Evolutionary conservation across 2,329 filamentous ascomycete species (phyloP), one percentile per base, ranked within the genome.

Genomic region (Colletotrichum tofieldiae): DNA sequence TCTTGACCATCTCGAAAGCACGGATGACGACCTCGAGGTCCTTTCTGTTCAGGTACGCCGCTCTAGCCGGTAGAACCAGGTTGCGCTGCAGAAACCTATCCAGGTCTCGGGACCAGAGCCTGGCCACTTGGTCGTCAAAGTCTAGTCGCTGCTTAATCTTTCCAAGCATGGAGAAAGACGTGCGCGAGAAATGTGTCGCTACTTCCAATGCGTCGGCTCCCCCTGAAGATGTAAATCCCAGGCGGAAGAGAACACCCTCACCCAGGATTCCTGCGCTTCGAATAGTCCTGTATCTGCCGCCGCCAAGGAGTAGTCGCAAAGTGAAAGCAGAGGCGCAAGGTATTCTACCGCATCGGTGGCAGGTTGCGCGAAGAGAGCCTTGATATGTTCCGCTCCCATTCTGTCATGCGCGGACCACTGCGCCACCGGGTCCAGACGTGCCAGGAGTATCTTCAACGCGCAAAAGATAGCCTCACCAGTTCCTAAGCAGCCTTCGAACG

Each of bases 311-410:
- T 81, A 70, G 37, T 83, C 77, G 76, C 87, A 90, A 3, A 88
- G 76, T 2, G 77, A 76, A 6, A 91, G 76, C 7, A 88, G 79
- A 1, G 85, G 85, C 2, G 83, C 83, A 18, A 86, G 79, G 6
- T 89, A 79, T 4, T 81, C 78, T 18, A 86, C 82, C 8, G 85
- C 83, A 23, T 90, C 89, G 11, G 81, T 73, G 0, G 85, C 84
- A 1, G 88, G 82, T 0, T 83, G 83, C 66, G 83, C 86, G 77
- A 91, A 90, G 8, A 91, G 81, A 5, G 88, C 88, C 75, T 86
- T 87, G 75, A 91, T 84, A 73, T 90, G 88, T 76, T 90, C 88
- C 1, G 86, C 86, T 20, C 89, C 89, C 75, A 90, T 88, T 64
- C 79, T 84, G 75, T 85, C 82, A 72, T 84, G 84, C 16, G 84